These are phyloP conservation scores for Durio zibethinus DNA, from an alignment of 345 rosid genomes.

Conservation along the genomic window DNA sequence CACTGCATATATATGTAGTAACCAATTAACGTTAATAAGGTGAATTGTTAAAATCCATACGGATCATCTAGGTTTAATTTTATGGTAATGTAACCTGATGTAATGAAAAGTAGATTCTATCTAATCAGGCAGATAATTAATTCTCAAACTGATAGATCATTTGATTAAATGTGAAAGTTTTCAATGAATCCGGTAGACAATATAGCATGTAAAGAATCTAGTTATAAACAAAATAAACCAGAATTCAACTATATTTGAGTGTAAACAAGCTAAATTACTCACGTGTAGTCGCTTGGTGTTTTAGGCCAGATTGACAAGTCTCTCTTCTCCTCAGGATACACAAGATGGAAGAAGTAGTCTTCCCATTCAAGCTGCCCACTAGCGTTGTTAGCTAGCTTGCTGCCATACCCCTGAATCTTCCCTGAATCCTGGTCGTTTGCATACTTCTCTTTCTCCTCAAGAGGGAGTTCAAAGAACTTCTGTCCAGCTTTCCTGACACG, in stretches of 20 bases:
- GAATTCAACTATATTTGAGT: not conserved
- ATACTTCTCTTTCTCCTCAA: slow-evolving; percentile 85
- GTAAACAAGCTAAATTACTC: slow-evolving; percentile 22
- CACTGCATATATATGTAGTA: slow-evolving; percentile 33
- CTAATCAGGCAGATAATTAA: not conserved
- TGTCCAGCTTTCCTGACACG: slow-evolving; percentile 64
- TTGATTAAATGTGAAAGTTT: not conserved
- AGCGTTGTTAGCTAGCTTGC: slow-evolving; percentile 88
- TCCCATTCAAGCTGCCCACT: slow-evolving; percentile 91
- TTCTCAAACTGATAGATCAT: not conserved
- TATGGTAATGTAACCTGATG: too few species aligned
- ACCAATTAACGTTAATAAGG: not conserved
- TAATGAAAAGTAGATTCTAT: too few species aligned
- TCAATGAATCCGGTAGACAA: too few species aligned
- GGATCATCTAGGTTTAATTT: too few species aligned
- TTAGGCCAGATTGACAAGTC: slow-evolving; percentile 84
- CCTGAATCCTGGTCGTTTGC: slow-evolving; percentile 79
- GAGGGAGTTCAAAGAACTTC: slow-evolving; percentile 53
- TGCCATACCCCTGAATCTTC: slow-evolving; percentile 89
- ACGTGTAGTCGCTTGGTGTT: slow-evolving; percentile 68
- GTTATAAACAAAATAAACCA: not conserved
- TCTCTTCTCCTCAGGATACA: slow-evolving; percentile 72
- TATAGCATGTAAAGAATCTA: not conserved
- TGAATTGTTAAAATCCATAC: not conserved
- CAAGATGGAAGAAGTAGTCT: slow-evolving; percentile 87